A percentile compares a stretch with the other conserved stretches of the same genome.
Conservation (phyloP, 768 basidiomycete genomes). For the Hirschioporus abietinus region DNA sequence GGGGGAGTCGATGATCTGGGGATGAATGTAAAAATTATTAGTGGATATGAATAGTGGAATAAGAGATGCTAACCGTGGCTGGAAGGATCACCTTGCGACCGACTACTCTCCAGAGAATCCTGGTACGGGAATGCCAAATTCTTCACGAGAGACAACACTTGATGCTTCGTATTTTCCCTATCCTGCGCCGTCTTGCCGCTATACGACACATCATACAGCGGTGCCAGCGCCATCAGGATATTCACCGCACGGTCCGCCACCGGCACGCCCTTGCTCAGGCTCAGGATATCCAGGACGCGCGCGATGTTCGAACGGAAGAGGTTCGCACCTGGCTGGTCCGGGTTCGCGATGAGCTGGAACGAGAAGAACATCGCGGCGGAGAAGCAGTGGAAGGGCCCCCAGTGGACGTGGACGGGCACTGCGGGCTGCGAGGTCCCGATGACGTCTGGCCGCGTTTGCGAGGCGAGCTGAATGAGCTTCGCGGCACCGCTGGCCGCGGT, state of each 20-base stretch:
- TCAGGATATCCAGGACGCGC: constrained; percentile 60
- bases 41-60: neutral
- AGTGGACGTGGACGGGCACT: constrained; percentile 79
- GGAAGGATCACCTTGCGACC: constrained; percentile 34
- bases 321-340: constrained; percentile 72
- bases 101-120: constrained; percentile 56
- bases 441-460: constrained; percentile 72
- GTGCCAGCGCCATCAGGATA: constrained; percentile 65
- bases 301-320: constrained; percentile 73
- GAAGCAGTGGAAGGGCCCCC: constrained; percentile 82
- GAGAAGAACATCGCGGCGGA: constrained; percentile 88
- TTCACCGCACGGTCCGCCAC: constrained; percentile 73
- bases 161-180: constrained; percentile 54
- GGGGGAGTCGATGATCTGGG: neutral
- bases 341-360: constrained; percentile 79
- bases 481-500: constrained; percentile 73
- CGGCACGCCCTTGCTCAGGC: constrained; percentile 55
- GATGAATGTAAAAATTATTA: neutral
- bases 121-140: constrained; percentile 82
- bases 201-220: constrained; percentile 55
- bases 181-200: constrained; percentile 41
- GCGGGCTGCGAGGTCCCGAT: constrained; percentile 61
- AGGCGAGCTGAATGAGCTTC: constrained; percentile 72
- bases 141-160: constrained; percentile 60
- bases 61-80: neutral